Evolutionary conservation across 169 alveolate species (phyloP).

Genomic region (Eimeria mitis): DNA sequence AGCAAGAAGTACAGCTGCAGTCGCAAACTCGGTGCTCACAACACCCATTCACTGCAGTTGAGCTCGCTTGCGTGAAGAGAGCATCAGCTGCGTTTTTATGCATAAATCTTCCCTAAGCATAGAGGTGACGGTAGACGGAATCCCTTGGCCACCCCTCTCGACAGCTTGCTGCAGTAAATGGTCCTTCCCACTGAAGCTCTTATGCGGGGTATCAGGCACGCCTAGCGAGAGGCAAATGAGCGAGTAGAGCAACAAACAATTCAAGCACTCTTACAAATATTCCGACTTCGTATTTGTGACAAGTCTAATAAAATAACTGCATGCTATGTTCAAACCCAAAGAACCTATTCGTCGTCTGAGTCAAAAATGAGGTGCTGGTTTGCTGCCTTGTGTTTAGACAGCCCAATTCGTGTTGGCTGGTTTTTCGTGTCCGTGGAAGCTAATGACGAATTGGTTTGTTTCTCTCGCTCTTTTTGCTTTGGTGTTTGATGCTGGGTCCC

Average conservation of each 20-base stretch:
- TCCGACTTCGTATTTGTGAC: neutral
- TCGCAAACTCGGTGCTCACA: neutral
- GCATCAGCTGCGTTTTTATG: neutral
- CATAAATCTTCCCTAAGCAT: neutral
- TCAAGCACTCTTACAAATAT: neutral
- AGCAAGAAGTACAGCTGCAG: neutral
- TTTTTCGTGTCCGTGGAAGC: neutral
- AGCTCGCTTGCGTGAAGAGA: neutral
- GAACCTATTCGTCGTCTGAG: constrained; percentile 30
- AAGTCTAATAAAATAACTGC: neutral
- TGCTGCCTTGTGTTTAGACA: constrained; percentile 50
- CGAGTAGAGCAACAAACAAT: neutral
- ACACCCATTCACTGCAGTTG: neutral
- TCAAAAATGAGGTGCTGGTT: constrained; percentile 64
- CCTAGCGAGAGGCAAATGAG: neutral
- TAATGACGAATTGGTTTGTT: neutral
- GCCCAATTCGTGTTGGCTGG: constrained; percentile 37
- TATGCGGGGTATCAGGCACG: neutral
- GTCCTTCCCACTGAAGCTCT: neutral
- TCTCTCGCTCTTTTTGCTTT: neutral
- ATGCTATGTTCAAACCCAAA: neutral
- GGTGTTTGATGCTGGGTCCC: neutral
- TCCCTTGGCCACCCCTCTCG: neutral
- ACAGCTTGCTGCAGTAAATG: neutral
- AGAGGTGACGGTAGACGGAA: neutral